Percentiles rank a stretch among this genome's conserved stretches.
Conservation (phyloP, 495 filamentous ascomycete species). For the Ramalina peruviana region DNA sequence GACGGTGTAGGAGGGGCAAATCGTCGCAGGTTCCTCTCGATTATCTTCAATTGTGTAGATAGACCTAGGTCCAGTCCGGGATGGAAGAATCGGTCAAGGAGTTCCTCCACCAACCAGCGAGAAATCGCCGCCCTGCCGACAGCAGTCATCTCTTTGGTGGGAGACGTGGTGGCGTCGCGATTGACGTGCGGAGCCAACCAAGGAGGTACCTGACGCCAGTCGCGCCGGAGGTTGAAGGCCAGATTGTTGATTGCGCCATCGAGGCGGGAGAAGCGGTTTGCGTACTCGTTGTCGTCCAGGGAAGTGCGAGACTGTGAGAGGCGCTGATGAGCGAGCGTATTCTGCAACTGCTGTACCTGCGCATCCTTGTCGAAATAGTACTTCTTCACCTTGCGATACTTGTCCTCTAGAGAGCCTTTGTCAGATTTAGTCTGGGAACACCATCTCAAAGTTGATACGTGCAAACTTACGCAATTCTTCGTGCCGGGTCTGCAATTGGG, state of each 20-base stretch:
- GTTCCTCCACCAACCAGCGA: constrained; percentile 79
- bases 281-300: constrained; percentile 91
- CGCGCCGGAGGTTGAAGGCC: constrained; percentile 86
- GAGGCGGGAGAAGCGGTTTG: constrained; percentile 75
- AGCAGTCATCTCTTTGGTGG: constrained; percentile 93
- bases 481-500: constrained; percentile 33
- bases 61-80: constrained; percentile 64
- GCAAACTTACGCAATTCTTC: constrained; percentile 50
- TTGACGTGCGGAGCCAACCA: constrained; percentile 74
- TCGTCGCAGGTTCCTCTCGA: constrained; percentile 79
- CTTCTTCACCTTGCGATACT: constrained; percentile 95
- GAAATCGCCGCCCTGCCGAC: constrained; percentile 85
- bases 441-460: not conserved
- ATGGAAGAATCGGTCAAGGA: constrained; percentile 86
- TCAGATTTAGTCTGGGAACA: constrained; percentile 7
- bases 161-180: constrained; percentile 62
- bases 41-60: constrained; percentile 63
- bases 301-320: constrained; percentile 90
- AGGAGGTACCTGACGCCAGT: constrained; percentile 65
- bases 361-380: constrained; percentile 93
- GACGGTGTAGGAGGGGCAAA: constrained; percentile 54
- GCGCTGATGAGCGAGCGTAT: constrained; percentile 87
- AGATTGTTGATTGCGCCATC: constrained; percentile 93
- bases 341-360: constrained; percentile 90
- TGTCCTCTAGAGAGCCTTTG: constrained; percentile 45